Conservation (phyloP, 2,329 filamentous ascomycete genomes). For the Alternaria novae-zelandiae region DNA sequence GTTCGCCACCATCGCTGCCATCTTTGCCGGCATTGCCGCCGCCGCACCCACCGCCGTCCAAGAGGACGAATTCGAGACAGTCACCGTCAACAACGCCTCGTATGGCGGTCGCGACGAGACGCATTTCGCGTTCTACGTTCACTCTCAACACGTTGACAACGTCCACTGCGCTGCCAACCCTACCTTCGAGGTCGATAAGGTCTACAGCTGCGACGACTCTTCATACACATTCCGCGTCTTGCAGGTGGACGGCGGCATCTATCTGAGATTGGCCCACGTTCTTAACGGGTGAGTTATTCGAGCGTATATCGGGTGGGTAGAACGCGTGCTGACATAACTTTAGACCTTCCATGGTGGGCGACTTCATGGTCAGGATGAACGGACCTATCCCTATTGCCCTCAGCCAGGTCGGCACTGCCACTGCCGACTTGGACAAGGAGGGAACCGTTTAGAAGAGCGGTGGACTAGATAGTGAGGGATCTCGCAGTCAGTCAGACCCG, state of each 20-base stretch:
- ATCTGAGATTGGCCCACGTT: neutral
- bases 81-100: neutral
- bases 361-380: neutral
- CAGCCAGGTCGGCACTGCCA: neutral
- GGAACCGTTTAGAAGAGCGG: neutral
- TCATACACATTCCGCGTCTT: neutral
- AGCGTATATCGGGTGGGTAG: neutral
- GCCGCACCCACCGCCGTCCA: neutral
- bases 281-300: neutral
- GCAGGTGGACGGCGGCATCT: neutral
- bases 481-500: neutral
- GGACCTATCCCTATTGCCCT: neutral
- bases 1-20: neutral
- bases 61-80: neutral
- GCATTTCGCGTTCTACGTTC: neutral
- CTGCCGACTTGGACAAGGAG: neutral
- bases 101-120: neutral
- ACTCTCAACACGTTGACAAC: neutral
- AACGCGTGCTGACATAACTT: neutral
- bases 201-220: neutral
- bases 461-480: neutral
- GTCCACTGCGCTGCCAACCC: neutral
- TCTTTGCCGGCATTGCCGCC: conserved; percentile 2
- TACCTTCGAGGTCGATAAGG: neutral
- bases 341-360: neutral